Conservation (phyloP, 129 eudicot species). For the Flaveria ramosissima region DNA sequence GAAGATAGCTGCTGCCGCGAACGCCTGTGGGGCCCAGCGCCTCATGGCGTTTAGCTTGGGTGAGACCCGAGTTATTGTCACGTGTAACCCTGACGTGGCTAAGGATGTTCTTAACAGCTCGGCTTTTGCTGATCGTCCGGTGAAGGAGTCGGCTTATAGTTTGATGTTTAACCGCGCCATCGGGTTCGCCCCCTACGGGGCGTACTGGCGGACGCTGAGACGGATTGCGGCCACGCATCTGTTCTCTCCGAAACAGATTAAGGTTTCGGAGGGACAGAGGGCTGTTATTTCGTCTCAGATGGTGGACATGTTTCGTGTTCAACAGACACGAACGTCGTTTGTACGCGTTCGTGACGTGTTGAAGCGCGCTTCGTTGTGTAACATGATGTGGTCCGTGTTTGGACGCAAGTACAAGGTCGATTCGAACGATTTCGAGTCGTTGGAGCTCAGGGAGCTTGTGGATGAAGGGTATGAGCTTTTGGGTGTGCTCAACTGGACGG, state of each 20-base stretch:
- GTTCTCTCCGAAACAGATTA: constrained; percentile 75
- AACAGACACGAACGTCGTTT: neutral
- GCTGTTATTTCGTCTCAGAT: constrained; percentile 44
- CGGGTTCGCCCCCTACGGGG: constrained; percentile 91
- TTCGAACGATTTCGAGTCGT: constrained; percentile 32
- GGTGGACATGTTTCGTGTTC: constrained; percentile 36
- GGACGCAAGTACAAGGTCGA: constrained; percentile 52
- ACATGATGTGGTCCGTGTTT: constrained; percentile 93
- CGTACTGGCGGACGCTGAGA: constrained; percentile 80
- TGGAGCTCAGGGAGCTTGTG: constrained; percentile 60
- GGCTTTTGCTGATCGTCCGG: constrained; percentile 78
- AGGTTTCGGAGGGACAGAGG: constrained; percentile 55
- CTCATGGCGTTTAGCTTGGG: constrained; percentile 89
- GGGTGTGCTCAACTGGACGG: constrained; percentile 77
- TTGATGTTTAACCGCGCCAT: constrained; percentile 89
- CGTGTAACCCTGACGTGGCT: constrained; percentile 79
- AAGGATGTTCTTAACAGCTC: constrained; percentile 64
- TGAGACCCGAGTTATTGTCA: constrained; percentile 64
- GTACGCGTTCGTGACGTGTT: constrained; percentile 60
- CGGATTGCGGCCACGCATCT: constrained; percentile 69
- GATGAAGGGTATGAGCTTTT: constrained; percentile 85
- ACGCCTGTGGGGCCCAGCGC: constrained; percentile 46
- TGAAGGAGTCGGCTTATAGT: constrained; percentile 74
- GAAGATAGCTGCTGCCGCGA: constrained; percentile 66
- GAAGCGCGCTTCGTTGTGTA: constrained; percentile 70